Conservation (phyloP, 139 green algal genomes). For the Gonium pectorale region DNA sequence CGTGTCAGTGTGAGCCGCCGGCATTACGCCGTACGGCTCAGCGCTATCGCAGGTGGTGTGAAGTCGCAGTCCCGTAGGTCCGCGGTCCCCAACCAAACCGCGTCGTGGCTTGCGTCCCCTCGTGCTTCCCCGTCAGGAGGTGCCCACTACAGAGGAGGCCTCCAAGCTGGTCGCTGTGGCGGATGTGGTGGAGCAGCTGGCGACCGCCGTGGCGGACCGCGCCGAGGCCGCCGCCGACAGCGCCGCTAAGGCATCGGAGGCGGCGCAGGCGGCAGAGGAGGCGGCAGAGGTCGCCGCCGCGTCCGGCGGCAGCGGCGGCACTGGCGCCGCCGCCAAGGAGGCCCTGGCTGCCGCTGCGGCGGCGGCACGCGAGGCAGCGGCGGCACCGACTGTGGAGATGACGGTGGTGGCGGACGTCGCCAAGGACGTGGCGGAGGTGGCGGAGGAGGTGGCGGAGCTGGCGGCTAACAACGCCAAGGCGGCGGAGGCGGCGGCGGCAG, state of each 20-base stretch:
- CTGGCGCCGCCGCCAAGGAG: background rate
- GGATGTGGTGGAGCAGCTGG: conserved; percentile 28
- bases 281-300: background rate
- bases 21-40: too few species aligned
- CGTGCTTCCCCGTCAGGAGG: too few species aligned
- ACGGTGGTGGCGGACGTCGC: conserved; percentile 20
- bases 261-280: conserved; percentile 10
- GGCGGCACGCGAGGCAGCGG: conserved; percentile 2
- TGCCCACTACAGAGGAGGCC: conserved; percentile 19
- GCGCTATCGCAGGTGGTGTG: too few species aligned
- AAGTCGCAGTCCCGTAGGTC: too few species aligned
- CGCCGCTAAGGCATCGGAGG: background rate
- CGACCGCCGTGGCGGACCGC: conserved; percentile 2
- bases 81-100: too few species aligned
- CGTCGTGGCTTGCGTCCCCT: too few species aligned
- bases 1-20: too few species aligned
- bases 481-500: background rate
- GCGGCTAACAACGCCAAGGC: conserved; percentile 32
- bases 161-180: conserved; percentile 17
- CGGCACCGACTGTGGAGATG: conserved; percentile 3
- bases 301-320: background rate
- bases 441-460: conserved; percentile 33
- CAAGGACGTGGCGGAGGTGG: conserved; percentile 28
- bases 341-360: conserved; percentile 5
- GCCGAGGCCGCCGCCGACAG: conserved; percentile 14